A percentile compares a stretch with the other conserved stretches of the same genome.
These are phyloP conservation scores for Xerophyta viscosa DNA, from an alignment of 106 monocot genomes.

Conservation along the genomic window DNA sequence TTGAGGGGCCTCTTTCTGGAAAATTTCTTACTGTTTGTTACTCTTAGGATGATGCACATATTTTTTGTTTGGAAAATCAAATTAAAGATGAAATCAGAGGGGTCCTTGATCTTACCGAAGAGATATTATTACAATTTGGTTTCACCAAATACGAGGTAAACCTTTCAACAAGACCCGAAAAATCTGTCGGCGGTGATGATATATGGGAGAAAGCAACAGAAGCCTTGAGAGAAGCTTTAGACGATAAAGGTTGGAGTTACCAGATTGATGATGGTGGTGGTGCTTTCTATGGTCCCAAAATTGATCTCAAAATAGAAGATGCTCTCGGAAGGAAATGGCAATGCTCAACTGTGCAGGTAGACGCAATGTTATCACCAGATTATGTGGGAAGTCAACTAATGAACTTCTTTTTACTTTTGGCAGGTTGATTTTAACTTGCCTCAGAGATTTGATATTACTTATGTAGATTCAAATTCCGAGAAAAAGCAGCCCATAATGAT, in stretches of 20 bases:
- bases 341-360: slow-evolving; percentile 90
- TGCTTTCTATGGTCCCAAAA: slow-evolving; percentile 98
- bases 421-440: slow-evolving; percentile 98
- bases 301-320: slow-evolving; percentile 97
- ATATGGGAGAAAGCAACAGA: slow-evolving; percentile 91
- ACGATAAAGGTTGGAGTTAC: slow-evolving; percentile 91
- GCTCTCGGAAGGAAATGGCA: slow-evolving; percentile 98
- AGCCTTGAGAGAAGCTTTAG: slow-evolving; percentile 71
- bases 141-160: slow-evolving; percentile 87
- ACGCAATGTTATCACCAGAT: neutral
- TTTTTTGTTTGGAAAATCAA: slow-evolving; percentile 88
- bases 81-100: slow-evolving; percentile 82
- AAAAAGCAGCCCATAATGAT: slow-evolving; percentile 93
- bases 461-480: slow-evolving; percentile 81
- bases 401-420: neutral
- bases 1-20: too few species aligned
- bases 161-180: slow-evolving; percentile 87
- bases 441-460: slow-evolving; percentile 79
- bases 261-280: slow-evolving; percentile 96
- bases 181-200: slow-evolving; percentile 72
- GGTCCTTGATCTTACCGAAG: slow-evolving; percentile 92
- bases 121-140: slow-evolving; percentile 84
- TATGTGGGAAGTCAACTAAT: neutral
- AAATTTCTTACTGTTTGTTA: neutral
- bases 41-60: slow-evolving; percentile 86